Evolutionary conservation across 495 filamentous ascomycete genomes (phyloP).

Genomic region (Neurospora discreta): DNA sequence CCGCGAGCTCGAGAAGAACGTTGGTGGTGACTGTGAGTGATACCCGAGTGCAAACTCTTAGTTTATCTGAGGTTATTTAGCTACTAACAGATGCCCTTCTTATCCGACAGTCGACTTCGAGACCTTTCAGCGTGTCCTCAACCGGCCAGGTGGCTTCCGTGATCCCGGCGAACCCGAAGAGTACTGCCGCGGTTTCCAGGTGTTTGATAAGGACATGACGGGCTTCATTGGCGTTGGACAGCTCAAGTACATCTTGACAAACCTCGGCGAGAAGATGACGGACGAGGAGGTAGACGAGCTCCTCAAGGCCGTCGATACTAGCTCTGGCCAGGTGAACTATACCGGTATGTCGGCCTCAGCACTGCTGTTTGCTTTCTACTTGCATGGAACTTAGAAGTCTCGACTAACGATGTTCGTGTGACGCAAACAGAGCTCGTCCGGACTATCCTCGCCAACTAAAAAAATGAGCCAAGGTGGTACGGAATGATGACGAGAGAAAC

Average conservation of each 20-base stretch:
- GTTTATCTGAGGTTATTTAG: not conserved
- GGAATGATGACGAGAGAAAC: not conserved
- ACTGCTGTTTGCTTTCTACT: not conserved
- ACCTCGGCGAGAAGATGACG: constrained; percentile 96
- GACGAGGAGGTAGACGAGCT: constrained; percentile 98
- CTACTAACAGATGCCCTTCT: not conserved
- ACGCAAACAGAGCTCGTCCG: constrained; percentile 64
- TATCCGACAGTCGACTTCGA: constrained; percentile 79
- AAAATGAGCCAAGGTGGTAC: not conserved
- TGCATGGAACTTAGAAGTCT: not conserved
- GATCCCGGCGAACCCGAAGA: constrained; percentile 95
- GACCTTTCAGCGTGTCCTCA: constrained; percentile 87
- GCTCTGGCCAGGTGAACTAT: constrained; percentile 92
- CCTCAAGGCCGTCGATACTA: constrained; percentile 91
- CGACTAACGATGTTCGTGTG: constrained; percentile 3
- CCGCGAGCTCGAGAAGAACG: constrained; percentile 70
- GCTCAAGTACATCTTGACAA: constrained; percentile 91
- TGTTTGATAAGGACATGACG: constrained; percentile 98
- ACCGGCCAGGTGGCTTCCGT: constrained; percentile 94
- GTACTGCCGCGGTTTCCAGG: constrained; percentile 96
- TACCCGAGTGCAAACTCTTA: not conserved
- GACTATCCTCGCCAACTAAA: constrained; percentile 85
- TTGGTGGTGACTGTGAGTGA: constrained; percentile 79
- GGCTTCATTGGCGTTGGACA: constrained; percentile 96
- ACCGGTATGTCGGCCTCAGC: constrained; percentile 47